Base-by-base conservation (phyloP, 306 rosid genomes). In the Corylus americana region DNA sequence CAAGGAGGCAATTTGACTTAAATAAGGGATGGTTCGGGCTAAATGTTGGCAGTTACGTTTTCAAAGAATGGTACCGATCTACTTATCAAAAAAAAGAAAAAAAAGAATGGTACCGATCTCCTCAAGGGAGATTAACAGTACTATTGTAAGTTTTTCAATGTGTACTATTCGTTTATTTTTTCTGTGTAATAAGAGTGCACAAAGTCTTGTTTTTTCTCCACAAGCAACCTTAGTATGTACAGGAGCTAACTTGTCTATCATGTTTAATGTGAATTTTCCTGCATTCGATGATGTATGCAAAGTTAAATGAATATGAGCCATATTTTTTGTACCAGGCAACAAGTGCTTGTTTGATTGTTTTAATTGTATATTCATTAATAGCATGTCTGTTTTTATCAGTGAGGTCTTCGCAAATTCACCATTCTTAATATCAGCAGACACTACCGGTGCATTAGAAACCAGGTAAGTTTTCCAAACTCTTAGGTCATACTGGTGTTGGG, bases 401-500 rank as follows among this genome's bases (percentile, higher is more conserved):
- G 97, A 79, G 83, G 98, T 95, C 77, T 93, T 93, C 83, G 95
- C 93, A 78, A 90, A 91, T 81, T 80, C 99, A 7, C 99, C 99
- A 25, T 95, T 95, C 88, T 93, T 95, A 81, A 91, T 95, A 81
- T 83, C 99, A 64, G 99, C 99, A 68, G 99, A 95, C 68, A 91
- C 70, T 81, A 97, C 94, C 3, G 92, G 97, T 79, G 84, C 90
- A 29, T 42, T 85, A 83, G 90, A 94, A 25, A 84, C 35, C 78
- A 80, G 97, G 99, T 93, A 68, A 84, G 76, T 61, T 71, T 50
- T 11, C 50, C 54, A 53, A 73, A 37, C 74, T 61, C 45, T 48
- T 58, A 58, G 59, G 55, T 70, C 16, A n/a, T 59, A 27, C 78
- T 57, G n/a, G 51, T 55, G 74, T 54, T 31, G 44, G 31, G 37